Evolutionary conservation across 176 grass and related monocot genomes (phyloP), one percentile per base, ranked within the genome.

Genomic region (Typha latifolia): DNA sequence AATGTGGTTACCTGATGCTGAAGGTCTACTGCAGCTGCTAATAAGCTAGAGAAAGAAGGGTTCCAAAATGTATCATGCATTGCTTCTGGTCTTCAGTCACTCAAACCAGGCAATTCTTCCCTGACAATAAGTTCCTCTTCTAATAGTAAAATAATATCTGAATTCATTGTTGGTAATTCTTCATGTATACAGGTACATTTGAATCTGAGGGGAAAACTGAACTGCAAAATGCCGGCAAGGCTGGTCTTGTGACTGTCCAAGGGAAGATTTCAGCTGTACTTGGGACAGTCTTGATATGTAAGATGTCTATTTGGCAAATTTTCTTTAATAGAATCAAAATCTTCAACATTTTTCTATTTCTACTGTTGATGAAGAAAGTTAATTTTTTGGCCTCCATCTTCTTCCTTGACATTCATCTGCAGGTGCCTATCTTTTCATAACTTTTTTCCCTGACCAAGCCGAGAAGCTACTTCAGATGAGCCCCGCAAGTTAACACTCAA

Each of bases 181-280:
- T 61, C 50, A 53, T 32, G 13, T 47, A 62, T 29, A 12, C 48
- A 97, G 88, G 88, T 62, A 90, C 76, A 3, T 97, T 92, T 52
- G 88, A 92, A 59, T 80, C 85, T 15, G 81, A 82, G 1, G 85
- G 93, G 5, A 75, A 85, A 84, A 82, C 51, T 22, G 83, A 92
- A 72, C 66, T 97, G 27, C 66, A 92, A 74, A 80, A 92, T 57
- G 88, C 93, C 0, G 93, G 93, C 5, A 97, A 97, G 78, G 93
- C 85, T 2, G 93, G 93, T 15, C 89, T 97, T 49, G 81, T 92
- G 56, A 80, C 81, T 7, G 4, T 97, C 48, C 93, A 97, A 75
- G 93, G 93, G 48, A 97, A 97, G 79, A 89, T 96, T 66, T 96
- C 92, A 47, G 75, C 64, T 19, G 85, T 96, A 62, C 82, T 91